These are phyloP conservation scores for Protomyces lactucae-debilis DNA, from an alignment of 1,139 yeast genomes.

Conservation along the genomic window DNA sequence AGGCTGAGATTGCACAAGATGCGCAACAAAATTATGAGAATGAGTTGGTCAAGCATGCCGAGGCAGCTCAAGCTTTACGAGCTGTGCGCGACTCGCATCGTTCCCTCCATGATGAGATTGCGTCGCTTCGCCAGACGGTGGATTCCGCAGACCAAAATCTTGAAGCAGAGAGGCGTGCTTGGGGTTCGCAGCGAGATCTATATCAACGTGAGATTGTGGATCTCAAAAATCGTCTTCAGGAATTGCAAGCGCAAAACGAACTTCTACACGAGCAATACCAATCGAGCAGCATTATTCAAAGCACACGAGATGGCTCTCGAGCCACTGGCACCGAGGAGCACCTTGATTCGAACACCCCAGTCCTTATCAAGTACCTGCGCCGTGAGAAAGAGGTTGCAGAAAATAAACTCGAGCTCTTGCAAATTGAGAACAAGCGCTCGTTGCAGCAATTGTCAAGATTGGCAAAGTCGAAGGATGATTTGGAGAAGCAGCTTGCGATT, in stretches of 20 bases:
- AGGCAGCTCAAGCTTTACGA: constrained; percentile 48
- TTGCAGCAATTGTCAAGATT: constrained; percentile 41
- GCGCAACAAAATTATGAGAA: constrained; percentile 56
- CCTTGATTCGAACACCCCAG: constrained; percentile 46
- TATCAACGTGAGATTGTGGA: constrained; percentile 54
- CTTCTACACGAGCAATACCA: constrained; percentile 69
- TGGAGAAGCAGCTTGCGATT: constrained; percentile 36
- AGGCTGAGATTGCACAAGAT: constrained; percentile 49
- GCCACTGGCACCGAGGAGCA: not conserved
- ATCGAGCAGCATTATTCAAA: constrained; percentile 26
- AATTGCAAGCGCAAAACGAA: constrained; percentile 60
- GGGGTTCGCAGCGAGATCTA: constrained; percentile 45
- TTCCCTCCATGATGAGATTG: constrained; percentile 42
- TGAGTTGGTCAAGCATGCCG: constrained; percentile 56
- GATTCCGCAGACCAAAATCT: constrained; percentile 39
- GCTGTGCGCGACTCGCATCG: constrained; percentile 46
- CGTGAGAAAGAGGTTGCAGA: constrained; percentile 73
- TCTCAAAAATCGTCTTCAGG: constrained; percentile 49
- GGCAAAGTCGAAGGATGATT: constrained; percentile 38
- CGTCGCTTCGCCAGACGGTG: constrained; percentile 41
- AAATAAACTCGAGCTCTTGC: constrained; percentile 50
- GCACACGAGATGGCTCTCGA: constrained; percentile 33
- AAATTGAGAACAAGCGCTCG: constrained; percentile 50
- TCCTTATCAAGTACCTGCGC: constrained; percentile 59
- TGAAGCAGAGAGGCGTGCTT: constrained; percentile 36